phyloP scores from a whole-genome alignment of 345 rosid species.

The Eucalyptus polyanthemos region DNA sequence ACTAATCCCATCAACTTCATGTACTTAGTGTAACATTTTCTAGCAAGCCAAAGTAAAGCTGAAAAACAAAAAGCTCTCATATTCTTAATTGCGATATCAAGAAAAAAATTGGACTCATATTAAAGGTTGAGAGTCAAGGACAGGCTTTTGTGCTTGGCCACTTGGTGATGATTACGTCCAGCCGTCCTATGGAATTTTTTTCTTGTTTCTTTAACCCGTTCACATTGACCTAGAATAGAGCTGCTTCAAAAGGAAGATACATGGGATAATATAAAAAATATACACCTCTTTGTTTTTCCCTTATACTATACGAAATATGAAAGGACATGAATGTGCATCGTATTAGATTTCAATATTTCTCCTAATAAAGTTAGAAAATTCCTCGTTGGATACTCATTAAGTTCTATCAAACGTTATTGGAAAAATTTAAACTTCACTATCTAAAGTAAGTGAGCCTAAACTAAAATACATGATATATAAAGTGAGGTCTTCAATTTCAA shows the following conservation, averaged over 20 bases:
- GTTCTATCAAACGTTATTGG: no score
- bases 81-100: no score
- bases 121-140: neutral
- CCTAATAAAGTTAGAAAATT: no score
- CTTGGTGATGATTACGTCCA: neutral
- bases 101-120: no score
- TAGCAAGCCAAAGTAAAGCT: no score
- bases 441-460: neutral
- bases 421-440: neutral
- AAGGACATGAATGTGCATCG: accelerated
- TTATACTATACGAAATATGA: no score
- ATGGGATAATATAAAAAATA: accelerated
- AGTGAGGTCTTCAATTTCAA: neutral
- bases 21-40: no score
- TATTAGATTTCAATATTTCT: no score
- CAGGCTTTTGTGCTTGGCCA: neutral
- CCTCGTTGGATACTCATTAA: accelerated
- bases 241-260: neutral
- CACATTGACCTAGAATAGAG: neutral
- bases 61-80: no score
- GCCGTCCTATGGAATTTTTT: neutral
- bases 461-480: neutral
- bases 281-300: neutral
- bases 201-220: neutral
- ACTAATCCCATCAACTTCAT: no score